Percentiles rank a stretch among this genome's conserved stretches.
Evolutionary conservation across 371 early-diverging fungal genomes (phyloP).

Genomic region (Actinomucor elegans): DNA sequence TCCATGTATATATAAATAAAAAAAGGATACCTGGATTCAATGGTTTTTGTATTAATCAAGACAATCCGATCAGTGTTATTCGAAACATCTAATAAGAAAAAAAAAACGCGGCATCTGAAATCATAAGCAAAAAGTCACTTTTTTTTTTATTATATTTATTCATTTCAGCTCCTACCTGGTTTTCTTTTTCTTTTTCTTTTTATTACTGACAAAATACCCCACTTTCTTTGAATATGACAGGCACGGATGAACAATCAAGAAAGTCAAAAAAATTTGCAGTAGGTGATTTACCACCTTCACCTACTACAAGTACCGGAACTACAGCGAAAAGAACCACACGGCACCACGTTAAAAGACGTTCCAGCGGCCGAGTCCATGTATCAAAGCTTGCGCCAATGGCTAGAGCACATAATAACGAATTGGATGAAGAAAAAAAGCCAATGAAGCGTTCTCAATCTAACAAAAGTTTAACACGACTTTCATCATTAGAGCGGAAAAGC

Average conservation of each 20-base stretch:
- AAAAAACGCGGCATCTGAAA: no score
- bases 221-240: constrained; percentile 12
- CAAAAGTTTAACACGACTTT: constrained; percentile 20
- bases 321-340: constrained; percentile 16
- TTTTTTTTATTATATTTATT: no score
- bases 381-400: constrained; percentile 32
- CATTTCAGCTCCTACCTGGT: no score
- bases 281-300: constrained; percentile 28
- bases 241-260: constrained; percentile 16
- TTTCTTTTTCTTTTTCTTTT: no score
- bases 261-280: constrained; percentile 30
- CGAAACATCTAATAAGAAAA: no score
- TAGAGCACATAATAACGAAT: constrained; percentile 15
- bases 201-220: not conserved
- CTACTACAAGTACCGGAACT: constrained; percentile 18
- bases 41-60: no score
- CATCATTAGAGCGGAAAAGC: constrained; percentile 11
- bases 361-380: constrained; percentile 32
- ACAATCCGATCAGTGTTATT: no score
- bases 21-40: no score
- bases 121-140: no score
- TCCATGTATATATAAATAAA: no score
- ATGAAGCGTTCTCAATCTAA: constrained; percentile 32
- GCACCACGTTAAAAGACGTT: constrained; percentile 36
- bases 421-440: constrained; percentile 16